These are phyloP conservation scores for Chalciporus chontae DNA, from an alignment of 768 basidiomycete genomes.

Conservation along the genomic window DNA sequence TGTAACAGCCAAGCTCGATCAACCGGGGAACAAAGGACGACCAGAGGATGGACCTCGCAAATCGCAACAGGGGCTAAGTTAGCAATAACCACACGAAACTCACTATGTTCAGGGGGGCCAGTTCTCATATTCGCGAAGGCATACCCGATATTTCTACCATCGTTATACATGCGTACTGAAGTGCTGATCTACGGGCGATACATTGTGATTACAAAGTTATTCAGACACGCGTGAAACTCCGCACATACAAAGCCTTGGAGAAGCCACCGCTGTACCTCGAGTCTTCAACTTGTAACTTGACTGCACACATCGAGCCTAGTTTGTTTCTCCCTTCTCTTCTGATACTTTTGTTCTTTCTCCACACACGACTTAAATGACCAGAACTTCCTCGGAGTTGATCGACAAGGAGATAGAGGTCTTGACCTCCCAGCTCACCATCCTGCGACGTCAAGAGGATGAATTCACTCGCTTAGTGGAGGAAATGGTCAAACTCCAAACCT, in stretches of 20 bases:
- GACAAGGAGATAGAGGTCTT: slow-evolving; percentile 37
- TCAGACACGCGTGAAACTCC: background rate
- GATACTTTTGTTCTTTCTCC: background rate
- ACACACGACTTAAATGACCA: slow-evolving; percentile 17
- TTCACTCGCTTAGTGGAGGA: slow-evolving; percentile 39
- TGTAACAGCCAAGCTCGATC: too few relatives aligned
- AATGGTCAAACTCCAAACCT: slow-evolving; percentile 36
- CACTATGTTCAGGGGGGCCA: too few relatives aligned
- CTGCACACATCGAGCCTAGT: background rate
- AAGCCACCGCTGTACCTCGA: too few relatives aligned
- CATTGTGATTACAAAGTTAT: too few relatives aligned
- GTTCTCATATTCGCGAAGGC: too few relatives aligned
- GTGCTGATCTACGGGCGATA: too few relatives aligned
- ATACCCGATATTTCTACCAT: too few relatives aligned
- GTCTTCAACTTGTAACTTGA: background rate
- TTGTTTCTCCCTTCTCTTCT: background rate
- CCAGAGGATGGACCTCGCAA: too few relatives aligned
- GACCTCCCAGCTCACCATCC: slow-evolving; percentile 35
- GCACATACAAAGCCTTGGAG: background rate
- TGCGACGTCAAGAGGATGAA: slow-evolving; percentile 38
- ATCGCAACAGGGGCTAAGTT: too few relatives aligned
- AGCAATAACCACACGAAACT: too few relatives aligned
- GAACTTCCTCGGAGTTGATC: slow-evolving; percentile 23
- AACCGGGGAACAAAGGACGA: too few relatives aligned
- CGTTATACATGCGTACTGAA: too few relatives aligned